A percentile compares a stretch with the other conserved stretches of the same genome.
Conservation (phyloP, 2,329 filamentous ascomycete species). For the Calonectria hawksworthii region DNA sequence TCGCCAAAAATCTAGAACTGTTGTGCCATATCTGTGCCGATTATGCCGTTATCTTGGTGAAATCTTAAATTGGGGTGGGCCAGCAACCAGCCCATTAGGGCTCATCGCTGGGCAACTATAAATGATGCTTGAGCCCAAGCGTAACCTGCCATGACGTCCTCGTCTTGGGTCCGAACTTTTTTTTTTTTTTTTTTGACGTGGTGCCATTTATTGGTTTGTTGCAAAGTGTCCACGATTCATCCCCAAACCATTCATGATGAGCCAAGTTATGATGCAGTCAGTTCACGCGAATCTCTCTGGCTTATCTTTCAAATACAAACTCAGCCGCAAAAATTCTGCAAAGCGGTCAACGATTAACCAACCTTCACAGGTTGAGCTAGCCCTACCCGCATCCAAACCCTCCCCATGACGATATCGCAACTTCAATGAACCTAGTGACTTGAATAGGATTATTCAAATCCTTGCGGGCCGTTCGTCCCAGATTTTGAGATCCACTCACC, state of each 20-base stretch:
- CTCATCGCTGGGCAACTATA: neutral
- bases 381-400: neutral
- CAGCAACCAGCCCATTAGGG: neutral
- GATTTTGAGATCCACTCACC: neutral
- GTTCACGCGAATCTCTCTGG: neutral
- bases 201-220: neutral
- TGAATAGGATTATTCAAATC: neutral
- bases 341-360: neutral
- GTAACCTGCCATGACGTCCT: neutral
- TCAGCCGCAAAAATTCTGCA: neutral
- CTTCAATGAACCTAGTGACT: neutral
- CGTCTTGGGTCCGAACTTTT: neutral
- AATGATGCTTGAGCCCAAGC: neutral
- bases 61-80: neutral
- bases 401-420: neutral
- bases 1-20: neutral
- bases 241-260: neutral
- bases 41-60: neutral
- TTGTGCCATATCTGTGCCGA: neutral
- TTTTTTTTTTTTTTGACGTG: neutral
- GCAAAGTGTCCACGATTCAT: neutral
- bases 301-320: neutral
- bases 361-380: neutral
- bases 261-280: neutral
- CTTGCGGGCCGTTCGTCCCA: neutral